These are phyloP conservation scores for Taphrina communis DNA, from an alignment of 1,139 yeast genomes.

Conservation along the genomic window DNA sequence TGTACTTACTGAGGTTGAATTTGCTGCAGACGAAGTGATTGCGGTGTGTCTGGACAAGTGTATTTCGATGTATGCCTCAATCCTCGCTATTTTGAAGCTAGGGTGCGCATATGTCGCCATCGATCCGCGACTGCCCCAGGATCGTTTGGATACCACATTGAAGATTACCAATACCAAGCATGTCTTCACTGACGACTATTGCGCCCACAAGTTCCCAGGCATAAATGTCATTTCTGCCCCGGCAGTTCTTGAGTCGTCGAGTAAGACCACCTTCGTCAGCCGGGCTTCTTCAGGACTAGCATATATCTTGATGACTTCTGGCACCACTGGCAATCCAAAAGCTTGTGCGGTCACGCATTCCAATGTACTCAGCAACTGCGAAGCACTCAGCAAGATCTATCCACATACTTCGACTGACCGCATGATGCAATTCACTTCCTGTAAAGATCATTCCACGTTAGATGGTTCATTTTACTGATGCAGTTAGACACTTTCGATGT, in stretches of 20 bases:
- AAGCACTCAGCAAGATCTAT: conserved; percentile 42
- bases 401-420: conserved; percentile 38
- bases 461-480: neutral
- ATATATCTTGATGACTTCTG: conserved; percentile 97
- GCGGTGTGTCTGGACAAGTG: conserved; percentile 44
- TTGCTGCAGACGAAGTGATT: conserved; percentile 39
- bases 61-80: conserved; percentile 43
- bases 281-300: conserved; percentile 66
- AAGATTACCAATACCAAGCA: conserved; percentile 15
- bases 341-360: conserved; percentile 85
- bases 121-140: conserved; percentile 43
- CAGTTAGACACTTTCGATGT: conserved; percentile 45
- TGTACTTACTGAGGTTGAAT: conserved; percentile 7
- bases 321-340: conserved; percentile 96
- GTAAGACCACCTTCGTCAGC: neutral
- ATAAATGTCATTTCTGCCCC: neutral
- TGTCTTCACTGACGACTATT: conserved; percentile 16
- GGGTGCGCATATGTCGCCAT: conserved; percentile 47
- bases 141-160: conserved; percentile 34
- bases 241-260: neutral
- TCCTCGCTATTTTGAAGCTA: conserved; percentile 44
- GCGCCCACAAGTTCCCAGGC: neutral
- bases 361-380: conserved; percentile 59
- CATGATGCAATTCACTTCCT: conserved; percentile 47
- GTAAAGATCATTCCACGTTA: conserved; percentile 22